These are phyloP conservation scores for Blastobotrys niveus DNA, from an alignment of 1,139 yeast species.

Conservation along the genomic window DNA sequence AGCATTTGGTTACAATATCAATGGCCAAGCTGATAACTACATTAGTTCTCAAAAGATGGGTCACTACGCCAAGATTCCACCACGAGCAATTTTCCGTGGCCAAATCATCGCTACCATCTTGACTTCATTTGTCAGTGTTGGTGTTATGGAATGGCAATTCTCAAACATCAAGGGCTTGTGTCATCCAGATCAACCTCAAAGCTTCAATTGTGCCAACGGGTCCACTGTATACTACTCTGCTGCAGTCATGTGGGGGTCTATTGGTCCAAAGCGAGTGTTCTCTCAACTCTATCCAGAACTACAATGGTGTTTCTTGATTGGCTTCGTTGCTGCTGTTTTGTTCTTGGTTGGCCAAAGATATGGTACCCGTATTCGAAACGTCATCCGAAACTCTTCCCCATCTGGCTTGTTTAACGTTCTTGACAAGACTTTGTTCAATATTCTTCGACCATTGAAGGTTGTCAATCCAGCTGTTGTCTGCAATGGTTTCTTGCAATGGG, in stretches of 20 bases:
- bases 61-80: conserved; percentile 56
- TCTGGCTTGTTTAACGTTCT: conserved; percentile 11
- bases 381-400: conserved; percentile 1
- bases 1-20: conserved; percentile 54
- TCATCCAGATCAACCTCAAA: conserved; percentile 35
- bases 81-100: conserved; percentile 53
- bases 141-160: conserved; percentile 51
- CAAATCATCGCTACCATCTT: conserved; percentile 43
- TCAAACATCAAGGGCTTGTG: conserved; percentile 46
- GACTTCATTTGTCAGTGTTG: conserved; percentile 42
- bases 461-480: conserved; percentile 50
- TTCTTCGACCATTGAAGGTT: conserved; percentile 38
- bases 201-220: conserved; percentile 35
- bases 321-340: conserved; percentile 39
- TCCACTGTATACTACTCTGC: conserved; percentile 45
- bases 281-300: conserved; percentile 43
- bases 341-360: conserved; percentile 52
- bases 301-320: conserved; percentile 41
- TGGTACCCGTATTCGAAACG: conserved; percentile 42
- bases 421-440: conserved; percentile 29
- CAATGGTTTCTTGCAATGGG: conserved; percentile 41
- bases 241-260: conserved; percentile 58
- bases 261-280: conserved; percentile 59
- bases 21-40: conserved; percentile 57
- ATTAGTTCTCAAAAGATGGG: conserved; percentile 52